Conservation (phyloP, 2,329 filamentous ascomycete species). For the Fusarium clavum region DNA sequence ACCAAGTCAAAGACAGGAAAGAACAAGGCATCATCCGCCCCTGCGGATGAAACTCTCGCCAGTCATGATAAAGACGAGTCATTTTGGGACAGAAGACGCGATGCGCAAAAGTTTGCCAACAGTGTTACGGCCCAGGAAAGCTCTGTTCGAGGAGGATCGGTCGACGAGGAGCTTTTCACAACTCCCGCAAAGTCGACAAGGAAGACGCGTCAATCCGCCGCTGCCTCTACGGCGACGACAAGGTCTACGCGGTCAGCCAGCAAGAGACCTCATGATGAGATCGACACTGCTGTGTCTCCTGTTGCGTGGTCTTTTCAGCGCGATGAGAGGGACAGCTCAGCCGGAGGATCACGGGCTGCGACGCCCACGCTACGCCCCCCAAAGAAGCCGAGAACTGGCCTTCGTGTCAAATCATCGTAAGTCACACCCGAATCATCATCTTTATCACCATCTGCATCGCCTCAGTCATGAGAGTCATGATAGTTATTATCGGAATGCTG, state of each 20-base stretch:
- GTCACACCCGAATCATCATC: conserved; percentile 51
- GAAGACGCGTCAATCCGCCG: conserved; percentile 53
- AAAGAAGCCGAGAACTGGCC: conserved; percentile 71
- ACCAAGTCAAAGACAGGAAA: conserved; percentile 47
- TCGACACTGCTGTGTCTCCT: conserved; percentile 66
- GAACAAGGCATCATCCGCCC: conserved; percentile 47
- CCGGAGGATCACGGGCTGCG: conserved; percentile 67
- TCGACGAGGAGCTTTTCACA: conserved; percentile 44
- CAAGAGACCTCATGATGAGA: conserved; percentile 67
- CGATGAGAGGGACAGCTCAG: conserved; percentile 58
- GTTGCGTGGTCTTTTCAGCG: conserved; percentile 61
- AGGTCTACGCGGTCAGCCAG: conserved; percentile 62
- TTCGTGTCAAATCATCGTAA: conserved; percentile 77
- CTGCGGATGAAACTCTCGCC: conserved; percentile 48
- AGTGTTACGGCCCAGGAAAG: conserved; percentile 52
- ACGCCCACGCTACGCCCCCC: conserved; percentile 68
- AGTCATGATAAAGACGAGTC: conserved; percentile 49
- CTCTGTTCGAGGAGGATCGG: conserved; percentile 51
- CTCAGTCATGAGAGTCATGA: conserved; percentile 4
- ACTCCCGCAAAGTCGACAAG: conserved; percentile 52
- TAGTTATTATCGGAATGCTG: not conserved
- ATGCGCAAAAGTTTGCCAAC: conserved; percentile 56
- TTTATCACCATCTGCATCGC: not conserved
- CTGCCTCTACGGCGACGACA: conserved; percentile 49
- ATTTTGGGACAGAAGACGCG: conserved; percentile 52